These are phyloP conservation scores for Neurospora cerealis DNA, from an alignment of 495 filamentous ascomycete genomes.

Conservation along the genomic window DNA sequence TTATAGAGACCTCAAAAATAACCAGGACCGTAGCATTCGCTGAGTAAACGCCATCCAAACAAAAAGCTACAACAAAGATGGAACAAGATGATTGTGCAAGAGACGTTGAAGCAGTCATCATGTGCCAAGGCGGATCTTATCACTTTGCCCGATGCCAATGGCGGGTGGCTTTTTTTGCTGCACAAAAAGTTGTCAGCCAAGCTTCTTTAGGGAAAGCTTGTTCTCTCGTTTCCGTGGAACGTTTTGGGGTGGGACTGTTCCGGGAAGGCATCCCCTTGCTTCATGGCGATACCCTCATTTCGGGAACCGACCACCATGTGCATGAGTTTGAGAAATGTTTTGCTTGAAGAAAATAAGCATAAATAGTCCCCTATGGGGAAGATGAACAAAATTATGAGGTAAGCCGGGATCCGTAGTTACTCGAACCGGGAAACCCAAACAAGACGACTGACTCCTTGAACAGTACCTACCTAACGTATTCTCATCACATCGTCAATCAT, in stretches of 20 bases:
- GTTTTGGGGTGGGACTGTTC: not conserved
- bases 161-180: not conserved
- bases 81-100: not conserved
- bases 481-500: not conserved
- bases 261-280: not conserved
- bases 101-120: not conserved
- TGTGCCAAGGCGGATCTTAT: not conserved
- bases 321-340: not conserved
- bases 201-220: not conserved
- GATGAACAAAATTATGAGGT: not conserved
- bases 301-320: not conserved
- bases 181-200: not conserved
- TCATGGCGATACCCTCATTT: not conserved
- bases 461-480: not conserved
- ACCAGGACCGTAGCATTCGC: not conserved
- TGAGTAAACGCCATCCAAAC: not conserved
- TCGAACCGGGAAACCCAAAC: not conserved
- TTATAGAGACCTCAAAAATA: not conserved
- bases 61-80: not conserved
- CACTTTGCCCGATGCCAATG: not conserved
- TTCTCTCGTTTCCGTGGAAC: not conserved
- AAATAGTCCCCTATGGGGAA: not conserved
- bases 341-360: not conserved
- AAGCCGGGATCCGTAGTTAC: not conserved
- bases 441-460: not conserved